Conservation (phyloP, 1,284 basidiomycete genomes). For the Puccinia sorghi region DNA sequence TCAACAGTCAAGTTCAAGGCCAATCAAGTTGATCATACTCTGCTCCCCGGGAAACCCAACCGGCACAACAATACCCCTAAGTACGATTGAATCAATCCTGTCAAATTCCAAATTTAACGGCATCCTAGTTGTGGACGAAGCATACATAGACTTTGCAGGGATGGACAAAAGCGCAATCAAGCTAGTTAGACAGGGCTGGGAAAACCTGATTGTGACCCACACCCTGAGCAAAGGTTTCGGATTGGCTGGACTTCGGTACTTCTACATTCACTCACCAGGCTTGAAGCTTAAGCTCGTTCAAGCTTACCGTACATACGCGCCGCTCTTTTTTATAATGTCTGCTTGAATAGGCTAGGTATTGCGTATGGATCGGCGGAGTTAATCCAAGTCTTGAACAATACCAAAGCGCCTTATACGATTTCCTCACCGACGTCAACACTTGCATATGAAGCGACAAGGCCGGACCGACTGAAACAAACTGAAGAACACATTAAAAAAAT, state of each 20-base stretch:
- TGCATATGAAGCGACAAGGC: conserved; percentile 74
- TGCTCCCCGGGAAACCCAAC: conserved; percentile 98
- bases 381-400: conserved; percentile 88
- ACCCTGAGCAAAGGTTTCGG: conserved; percentile 96
- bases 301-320: neutral
- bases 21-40: conserved; percentile 86
- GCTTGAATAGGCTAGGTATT: conserved; percentile 72
- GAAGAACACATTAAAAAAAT: conserved; percentile 68
- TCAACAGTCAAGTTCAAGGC: conserved; percentile 53
- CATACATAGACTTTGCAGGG: conserved; percentile 90
- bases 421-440: conserved; percentile 85
- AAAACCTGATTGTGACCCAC: conserved; percentile 89
- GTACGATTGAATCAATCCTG: conserved; percentile 70
- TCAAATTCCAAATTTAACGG: conserved; percentile 83
- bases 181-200: conserved; percentile 72
- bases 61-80: conserved; percentile 78
- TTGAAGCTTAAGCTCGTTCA: neutral
- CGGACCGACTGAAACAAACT: conserved; percentile 69
- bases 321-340: conserved; percentile 10
- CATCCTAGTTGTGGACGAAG: conserved; percentile 91
- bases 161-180: conserved; percentile 66
- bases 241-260: conserved; percentile 85
- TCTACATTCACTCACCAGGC: conserved; percentile 2
- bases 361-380: conserved; percentile 85
- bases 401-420: conserved; percentile 97